Conservation (phyloP, 306 rosid genomes). For the Cyamopsis tetragonoloba region DNA sequence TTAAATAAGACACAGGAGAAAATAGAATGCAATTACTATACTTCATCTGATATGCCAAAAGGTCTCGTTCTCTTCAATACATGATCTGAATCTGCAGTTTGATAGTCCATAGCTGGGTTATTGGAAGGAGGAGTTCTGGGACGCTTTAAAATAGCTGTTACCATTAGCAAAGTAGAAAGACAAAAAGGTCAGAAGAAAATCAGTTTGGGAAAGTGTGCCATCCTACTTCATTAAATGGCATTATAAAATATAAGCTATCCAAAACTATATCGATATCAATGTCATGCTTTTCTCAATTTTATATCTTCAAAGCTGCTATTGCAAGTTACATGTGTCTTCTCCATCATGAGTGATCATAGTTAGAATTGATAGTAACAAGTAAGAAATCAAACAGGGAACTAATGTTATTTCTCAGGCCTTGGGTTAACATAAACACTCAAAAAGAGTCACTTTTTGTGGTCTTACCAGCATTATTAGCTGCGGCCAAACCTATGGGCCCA, state of each 20-base stretch:
- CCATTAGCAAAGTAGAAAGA: slow-evolving; percentile 30
- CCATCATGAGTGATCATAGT: slow-evolving; percentile 8
- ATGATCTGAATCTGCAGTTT: slow-evolving; percentile 96
- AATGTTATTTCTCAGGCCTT: slow-evolving; percentile 1
- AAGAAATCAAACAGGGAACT: not conserved
- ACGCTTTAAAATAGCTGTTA: slow-evolving; percentile 82
- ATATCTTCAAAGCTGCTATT: not conserved
- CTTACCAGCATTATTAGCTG: slow-evolving; percentile 75
- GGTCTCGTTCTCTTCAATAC: slow-evolving; percentile 92
- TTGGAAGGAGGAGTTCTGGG: slow-evolving; percentile 97
- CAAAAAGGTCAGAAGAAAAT: slow-evolving; percentile 18
- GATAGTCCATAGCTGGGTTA: slow-evolving; percentile 92
- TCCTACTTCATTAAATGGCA: not conserved
- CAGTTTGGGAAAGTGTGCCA: slow-evolving; percentile 12
- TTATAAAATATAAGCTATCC: not conserved
- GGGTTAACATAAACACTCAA: not conserved
- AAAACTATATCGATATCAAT: not conserved
- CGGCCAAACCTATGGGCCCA: slow-evolving; percentile 79
- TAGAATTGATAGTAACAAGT: not conserved
- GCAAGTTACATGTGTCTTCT: slow-evolving; percentile 12
- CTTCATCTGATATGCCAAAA: slow-evolving; percentile 88
- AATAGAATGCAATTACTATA: slow-evolving; percentile 33
- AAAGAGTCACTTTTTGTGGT: not conserved
- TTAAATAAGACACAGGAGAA: slow-evolving; percentile 12
- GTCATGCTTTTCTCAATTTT: slow-evolving; percentile 12